Conservation (phyloP, 768 basidiomycete genomes). For the Auricularia auricula-judae region DNA sequence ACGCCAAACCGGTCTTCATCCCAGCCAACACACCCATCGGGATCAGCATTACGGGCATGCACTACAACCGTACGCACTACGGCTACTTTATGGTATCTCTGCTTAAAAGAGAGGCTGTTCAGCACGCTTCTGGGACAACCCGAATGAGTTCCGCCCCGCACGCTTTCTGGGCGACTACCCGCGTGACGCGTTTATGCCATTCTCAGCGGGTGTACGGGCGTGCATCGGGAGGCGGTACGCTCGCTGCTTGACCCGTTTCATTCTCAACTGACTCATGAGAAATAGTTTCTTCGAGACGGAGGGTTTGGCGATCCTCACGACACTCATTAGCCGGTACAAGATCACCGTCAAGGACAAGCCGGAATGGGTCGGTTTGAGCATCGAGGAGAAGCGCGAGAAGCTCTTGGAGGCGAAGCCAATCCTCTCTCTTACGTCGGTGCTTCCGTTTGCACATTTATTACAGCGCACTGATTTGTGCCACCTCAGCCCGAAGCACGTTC, state of each 20-base stretch:
- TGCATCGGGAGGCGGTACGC: not conserved
- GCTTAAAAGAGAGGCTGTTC: not conserved
- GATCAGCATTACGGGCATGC: conserved; percentile 1
- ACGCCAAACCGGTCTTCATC: not conserved
- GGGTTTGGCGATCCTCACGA: conserved; percentile 38
- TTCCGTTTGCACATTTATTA: not conserved
- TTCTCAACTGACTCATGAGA: not conserved
- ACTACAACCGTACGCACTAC: conserved; percentile 6
- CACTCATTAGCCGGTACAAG: conserved; percentile 35
- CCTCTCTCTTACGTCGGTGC: conserved; percentile 36
- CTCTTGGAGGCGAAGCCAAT: conserved; percentile 25
- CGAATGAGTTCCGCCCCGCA: conserved; percentile 2
- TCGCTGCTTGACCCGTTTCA: not conserved
- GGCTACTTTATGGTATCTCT: too few relatives aligned
- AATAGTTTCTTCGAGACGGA: conserved; percentile 36
- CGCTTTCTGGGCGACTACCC: conserved; percentile 7
- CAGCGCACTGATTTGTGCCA: not conserved
- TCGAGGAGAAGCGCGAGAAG: conserved; percentile 23
- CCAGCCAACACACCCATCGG: not conserved
- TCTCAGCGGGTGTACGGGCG: not conserved
- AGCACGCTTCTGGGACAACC: conserved; percentile 5
- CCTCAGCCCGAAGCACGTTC: conserved; percentile 21
- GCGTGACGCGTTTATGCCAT: conserved; percentile 5
- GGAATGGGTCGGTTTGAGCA: conserved; percentile 34
- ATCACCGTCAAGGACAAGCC: conserved; percentile 23